Evolutionary conservation across 1,139 yeast species (phyloP), one percentile per base, ranked within the genome.

Genomic region (Nadsonia starkeyi-henricii): DNA sequence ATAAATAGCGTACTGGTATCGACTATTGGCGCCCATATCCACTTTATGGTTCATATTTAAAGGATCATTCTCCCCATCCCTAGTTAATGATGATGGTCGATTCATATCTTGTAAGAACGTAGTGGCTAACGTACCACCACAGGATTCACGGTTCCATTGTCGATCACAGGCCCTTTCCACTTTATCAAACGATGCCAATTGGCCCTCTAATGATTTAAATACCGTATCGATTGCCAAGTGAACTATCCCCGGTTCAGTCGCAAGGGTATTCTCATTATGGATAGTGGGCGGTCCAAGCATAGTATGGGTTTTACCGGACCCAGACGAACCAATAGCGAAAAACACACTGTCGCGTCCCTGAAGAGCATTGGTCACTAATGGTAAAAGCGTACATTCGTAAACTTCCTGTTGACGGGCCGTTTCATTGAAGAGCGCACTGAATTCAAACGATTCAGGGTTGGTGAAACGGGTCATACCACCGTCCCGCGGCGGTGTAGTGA

Each of bases 241-340:
- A n/a, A 62, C 53, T 58, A 64, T 55, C 1, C 68, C 69, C 7
- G 68, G 65, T 3, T 56, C 55, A 18, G 56, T 55, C 41, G 52
- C n/a, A n/a, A n/a, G n/a, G n/a, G n/a, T n/a, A n/a, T n/a, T n/a
- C n/a, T n/a, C n/a, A n/a, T n/a, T n/a, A n/a, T n/a, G n/a, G n/a
- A n/a, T n/a, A n/a, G n/a, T n/a, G n/a, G n/a, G n/a, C 17, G 51
- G 41, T 5, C 67, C 67, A 13, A 58, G 53, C 19, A 61, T 55
- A 1, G 67, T 62, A 47, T 60, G 60, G 2, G 65, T 56, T 47
- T 74, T 74, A 4, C 78, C 78, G 13, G 75, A 67, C 37, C 73
- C 74, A 0, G 77, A 70, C 23, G 79, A 74, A 0, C 79, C 79
- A 56, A 75, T 57, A 0, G 77, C 67, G 54, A 74, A 70, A 26